A percentile compares a stretch with the other conserved stretches of the same genome.
Evolutionary conservation across 2,329 filamentous ascomycete species (phyloP).

Genomic region (Lomentospora prolificans): DNA sequence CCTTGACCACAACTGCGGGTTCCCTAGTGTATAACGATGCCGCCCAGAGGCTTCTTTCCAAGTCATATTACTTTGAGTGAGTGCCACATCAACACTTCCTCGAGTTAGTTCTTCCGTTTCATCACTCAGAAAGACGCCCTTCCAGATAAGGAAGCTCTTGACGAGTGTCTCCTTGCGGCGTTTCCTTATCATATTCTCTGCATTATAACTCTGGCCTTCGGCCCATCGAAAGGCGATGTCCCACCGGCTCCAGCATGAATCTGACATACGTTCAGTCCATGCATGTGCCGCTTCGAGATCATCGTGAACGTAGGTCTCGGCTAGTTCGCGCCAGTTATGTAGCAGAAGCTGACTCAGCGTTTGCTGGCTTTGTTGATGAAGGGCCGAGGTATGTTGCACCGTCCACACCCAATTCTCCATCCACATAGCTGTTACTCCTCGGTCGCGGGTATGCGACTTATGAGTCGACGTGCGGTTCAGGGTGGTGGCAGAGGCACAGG

Average conservation of each 20-base stretch:
- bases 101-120: background rate
- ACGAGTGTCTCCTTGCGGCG: slow-evolving; percentile 10
- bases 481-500: background rate
- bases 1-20: background rate
- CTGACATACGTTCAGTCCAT: slow-evolving; percentile 9
- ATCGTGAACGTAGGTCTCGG: background rate
- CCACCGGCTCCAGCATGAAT: slow-evolving; percentile 12
- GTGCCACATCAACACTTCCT: background rate
- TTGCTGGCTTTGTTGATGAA: background rate
- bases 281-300: slow-evolving; percentile 6
- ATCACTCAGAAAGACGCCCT: background rate
- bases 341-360: background rate
- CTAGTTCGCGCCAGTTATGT: background rate
- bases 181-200: slow-evolving; percentile 5
- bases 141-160: slow-evolving; percentile 8
- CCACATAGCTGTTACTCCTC: background rate
- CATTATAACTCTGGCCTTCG: slow-evolving; percentile 12
- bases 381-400: background rate
- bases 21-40: background rate
- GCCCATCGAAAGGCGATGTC: slow-evolving; percentile 10
- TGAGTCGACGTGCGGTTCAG: background rate
- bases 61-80: background rate
- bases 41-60: background rate
- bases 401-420: slow-evolving; percentile 4
- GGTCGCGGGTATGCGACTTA: background rate